Evolutionary conservation across 805 yeast genomes (phyloP).

Genomic region (Candida palmyrensis): DNA sequence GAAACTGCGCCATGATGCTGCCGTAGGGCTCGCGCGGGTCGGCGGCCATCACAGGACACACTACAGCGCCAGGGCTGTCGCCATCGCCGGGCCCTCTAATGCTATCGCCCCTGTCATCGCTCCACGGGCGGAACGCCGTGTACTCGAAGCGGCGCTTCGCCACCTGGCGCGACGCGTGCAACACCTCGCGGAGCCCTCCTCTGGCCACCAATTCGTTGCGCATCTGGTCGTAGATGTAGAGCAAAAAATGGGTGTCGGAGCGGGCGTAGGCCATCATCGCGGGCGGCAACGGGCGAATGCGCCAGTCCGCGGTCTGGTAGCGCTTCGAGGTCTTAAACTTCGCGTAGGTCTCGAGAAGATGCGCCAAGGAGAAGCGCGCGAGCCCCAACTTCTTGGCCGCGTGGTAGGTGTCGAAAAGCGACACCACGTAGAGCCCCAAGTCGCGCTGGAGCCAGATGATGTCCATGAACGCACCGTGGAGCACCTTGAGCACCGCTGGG

Average conservation of each 20-base stretch:
- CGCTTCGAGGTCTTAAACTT: constrained; percentile 85
- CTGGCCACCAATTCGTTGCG: constrained; percentile 50
- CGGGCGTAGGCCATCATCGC: constrained; percentile 85
- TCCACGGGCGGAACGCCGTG: constrained; percentile 55
- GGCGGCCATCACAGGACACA: constrained; percentile 41
- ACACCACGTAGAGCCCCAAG: constrained; percentile 83
- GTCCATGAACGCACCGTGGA: constrained; percentile 97
- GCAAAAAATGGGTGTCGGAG: constrained; percentile 89
- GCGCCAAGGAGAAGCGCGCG: constrained; percentile 81
- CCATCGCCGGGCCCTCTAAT: too few species aligned
- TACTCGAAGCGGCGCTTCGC: constrained; percentile 81
- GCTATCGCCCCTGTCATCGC: constrained; percentile 1
- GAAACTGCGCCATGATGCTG: constrained; percentile 56
- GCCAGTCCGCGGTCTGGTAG: constrained; percentile 96
- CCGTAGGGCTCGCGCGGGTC: constrained; percentile 65
- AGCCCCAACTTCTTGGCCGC: constrained; percentile 80
- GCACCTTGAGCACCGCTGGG: constrained; percentile 77
- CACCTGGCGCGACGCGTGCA: constrained; percentile 71
- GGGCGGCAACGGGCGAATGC: constrained; percentile 74
- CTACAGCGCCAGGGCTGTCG: constrained; percentile 36
- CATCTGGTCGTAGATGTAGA: constrained; percentile 73
- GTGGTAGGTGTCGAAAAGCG: constrained; percentile 87
- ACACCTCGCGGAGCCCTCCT: constrained; percentile 47
- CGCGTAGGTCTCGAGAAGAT: constrained; percentile 73
- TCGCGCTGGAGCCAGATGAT: constrained; percentile 96